Base-by-base conservation (phyloP, 352 stramenopile genomes). In the Halophytophthora batemanensis region DNA sequence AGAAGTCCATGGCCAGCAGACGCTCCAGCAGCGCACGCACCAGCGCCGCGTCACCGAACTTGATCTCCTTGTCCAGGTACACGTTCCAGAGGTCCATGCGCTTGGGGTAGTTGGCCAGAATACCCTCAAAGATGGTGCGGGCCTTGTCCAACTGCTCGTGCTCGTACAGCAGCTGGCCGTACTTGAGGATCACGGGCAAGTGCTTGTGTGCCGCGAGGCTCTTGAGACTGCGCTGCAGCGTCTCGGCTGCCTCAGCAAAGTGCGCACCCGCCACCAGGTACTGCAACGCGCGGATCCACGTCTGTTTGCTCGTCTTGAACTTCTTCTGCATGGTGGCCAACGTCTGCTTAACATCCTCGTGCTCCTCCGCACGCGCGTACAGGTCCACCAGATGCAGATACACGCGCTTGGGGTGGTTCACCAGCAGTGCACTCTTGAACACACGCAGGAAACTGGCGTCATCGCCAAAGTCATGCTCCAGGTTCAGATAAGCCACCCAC, bases 1-100 rank as follows among this genome's bases (percentile, higher is more conserved):
- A 96, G 40, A 98, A 97, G 28, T 98, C 95, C 76, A 98, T 94
- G 17, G 85, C 83, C 15, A 97, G 52, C n/a, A 97, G 69, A 12
- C 86, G 90, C 53, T 96, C 82, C 43, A 98, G 97, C 41, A 98
- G 74, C 19, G 74, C 65, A 31, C 96, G 82, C 43, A 96, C 93
- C n/a, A 86, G 68, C 1, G 70, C 74, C 31, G 92, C 84, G 51
- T 71, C 67, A 40, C 92, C 80, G 40, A 86, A 93, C 74, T 98
- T 98, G 52, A 98, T 85, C 77, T 99, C 96, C 72, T 98, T 98
- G 69, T 99, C 96, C 61, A 98, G 59, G 69, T 98, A 98, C 18
- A 99, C 92, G 71, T 97, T 98, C 71, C 96, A 93, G 21, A 99
- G 61, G 68, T 99, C 96, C 55, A 98, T 84, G 22, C 94, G 90